Percentiles rank a stretch among this genome's conserved stretches.
phyloP scores from a whole-genome alignment of 495 filamentous ascomycete genomes.

The Hamigera avellanea region DNA sequence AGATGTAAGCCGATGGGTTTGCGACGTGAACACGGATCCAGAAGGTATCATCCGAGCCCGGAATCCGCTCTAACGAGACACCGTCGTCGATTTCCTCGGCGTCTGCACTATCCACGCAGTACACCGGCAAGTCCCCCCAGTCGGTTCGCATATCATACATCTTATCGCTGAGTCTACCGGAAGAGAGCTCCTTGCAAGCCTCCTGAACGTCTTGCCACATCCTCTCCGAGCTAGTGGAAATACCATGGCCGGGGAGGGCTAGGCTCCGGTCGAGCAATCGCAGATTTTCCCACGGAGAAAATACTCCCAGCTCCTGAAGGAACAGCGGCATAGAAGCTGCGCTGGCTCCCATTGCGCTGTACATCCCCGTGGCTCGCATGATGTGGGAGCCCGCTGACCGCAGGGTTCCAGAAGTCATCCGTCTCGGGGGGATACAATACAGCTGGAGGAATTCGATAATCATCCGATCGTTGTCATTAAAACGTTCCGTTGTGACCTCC shows the following conservation, averaged over 20 bases:
- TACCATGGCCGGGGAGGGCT: slow-evolving; percentile 44
- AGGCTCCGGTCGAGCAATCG: slow-evolving; percentile 50
- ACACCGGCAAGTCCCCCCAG: slow-evolving; percentile 60
- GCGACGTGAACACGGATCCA: slow-evolving; percentile 90
- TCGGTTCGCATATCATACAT: slow-evolving; percentile 55
- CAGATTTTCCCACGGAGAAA: slow-evolving; percentile 70
- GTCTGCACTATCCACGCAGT: slow-evolving; percentile 64
- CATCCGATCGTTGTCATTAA: slow-evolving; percentile 32
- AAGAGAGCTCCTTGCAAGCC: slow-evolving; percentile 14
- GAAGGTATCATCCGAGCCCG: slow-evolving; percentile 39
- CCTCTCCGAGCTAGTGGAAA: slow-evolving; percentile 22
- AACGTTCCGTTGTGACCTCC: slow-evolving; percentile 22
- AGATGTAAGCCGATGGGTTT: slow-evolving; percentile 82
- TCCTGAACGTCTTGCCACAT: slow-evolving; percentile 18
- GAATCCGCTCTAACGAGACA: slow-evolving; percentile 61
- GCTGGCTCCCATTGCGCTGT: slow-evolving; percentile 46
- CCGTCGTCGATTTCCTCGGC: slow-evolving; percentile 85
- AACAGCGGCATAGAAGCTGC: slow-evolving; percentile 51
- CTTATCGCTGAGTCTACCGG: slow-evolving; percentile 21
- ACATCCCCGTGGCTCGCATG: slow-evolving; percentile 59
- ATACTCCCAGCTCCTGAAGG: slow-evolving; percentile 75
- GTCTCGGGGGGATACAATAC: slow-evolving; percentile 30
- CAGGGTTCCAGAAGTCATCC: slow-evolving; percentile 44
- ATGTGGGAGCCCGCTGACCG: slow-evolving; percentile 57
- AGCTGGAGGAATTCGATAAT: slow-evolving; percentile 63